These are phyloP conservation scores for Tolypocladium endophyticum DNA, from an alignment of 2,329 filamentous ascomycete species.

Conservation along the genomic window DNA sequence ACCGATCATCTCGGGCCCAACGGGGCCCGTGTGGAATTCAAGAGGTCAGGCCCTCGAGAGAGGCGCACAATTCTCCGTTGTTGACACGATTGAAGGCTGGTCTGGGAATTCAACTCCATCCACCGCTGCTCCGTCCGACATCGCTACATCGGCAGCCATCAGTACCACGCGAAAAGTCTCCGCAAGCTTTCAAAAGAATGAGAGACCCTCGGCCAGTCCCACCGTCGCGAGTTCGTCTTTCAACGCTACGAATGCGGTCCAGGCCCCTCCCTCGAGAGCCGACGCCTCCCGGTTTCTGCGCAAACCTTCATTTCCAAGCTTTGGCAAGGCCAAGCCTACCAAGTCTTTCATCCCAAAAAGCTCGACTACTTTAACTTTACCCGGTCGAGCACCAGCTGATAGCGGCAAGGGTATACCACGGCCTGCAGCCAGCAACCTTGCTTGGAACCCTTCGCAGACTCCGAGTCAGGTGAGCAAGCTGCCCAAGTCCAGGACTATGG, in stretches of 20 bases:
- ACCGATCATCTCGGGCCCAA: conserved; percentile 22
- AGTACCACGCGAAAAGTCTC: conserved; percentile 16
- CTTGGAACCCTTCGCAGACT: neutral
- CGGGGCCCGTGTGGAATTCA: conserved; percentile 26
- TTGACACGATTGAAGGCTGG: conserved; percentile 25
- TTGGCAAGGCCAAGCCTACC: conserved; percentile 1
- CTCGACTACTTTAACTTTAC: conserved; percentile 6
- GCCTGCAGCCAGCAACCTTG: neutral
- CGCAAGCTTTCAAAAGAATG: conserved; percentile 15
- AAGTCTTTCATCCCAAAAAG: conserved; percentile 5
- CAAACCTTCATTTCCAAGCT: conserved; percentile 5
- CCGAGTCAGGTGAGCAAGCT: conserved; percentile 14
- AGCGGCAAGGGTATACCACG: conserved; percentile 19
- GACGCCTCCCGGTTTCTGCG: conserved; percentile 6
- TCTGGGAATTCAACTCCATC: conserved; percentile 7
- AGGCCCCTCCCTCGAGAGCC: neutral
- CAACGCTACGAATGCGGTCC: conserved; percentile 8
- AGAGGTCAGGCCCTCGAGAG: conserved; percentile 23
- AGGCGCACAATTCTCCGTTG: conserved; percentile 22
- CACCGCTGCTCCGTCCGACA: neutral
- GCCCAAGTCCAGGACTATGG: conserved; percentile 34
- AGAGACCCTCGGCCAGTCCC: conserved; percentile 15
- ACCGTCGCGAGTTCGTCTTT: conserved; percentile 18
- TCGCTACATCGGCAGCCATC: conserved; percentile 1
- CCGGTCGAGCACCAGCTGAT: neutral